Evolutionary conservation across 345 rosid species (phyloP), one percentile per base, ranked within the genome.

Genomic region (Salix brachista): DNA sequence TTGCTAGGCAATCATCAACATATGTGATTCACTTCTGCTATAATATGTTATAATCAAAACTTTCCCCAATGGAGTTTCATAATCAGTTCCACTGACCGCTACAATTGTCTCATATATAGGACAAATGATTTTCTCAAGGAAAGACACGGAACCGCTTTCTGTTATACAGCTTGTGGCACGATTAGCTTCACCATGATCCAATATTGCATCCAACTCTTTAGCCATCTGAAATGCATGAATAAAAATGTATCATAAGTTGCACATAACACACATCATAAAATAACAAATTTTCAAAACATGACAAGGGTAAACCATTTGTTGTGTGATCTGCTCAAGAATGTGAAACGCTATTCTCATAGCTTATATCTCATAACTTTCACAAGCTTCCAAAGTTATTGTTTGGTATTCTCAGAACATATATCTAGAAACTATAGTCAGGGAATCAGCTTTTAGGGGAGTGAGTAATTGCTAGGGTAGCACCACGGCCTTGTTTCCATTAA

Each of bases 101-200:
- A 71, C 86, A 81, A 96, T 80, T n/a, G 84, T 83, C 0, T 82
- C 72, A 80, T 96, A 96, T 66, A 96, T 89, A 56, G 98, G 99
- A 73, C 70, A 50, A 82, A 96, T 96, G 66, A 96, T 75, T 87
- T 86, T 79, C 73, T 90, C 90, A 78, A 93, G 97, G 86, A 86
- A 96, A 79, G 98, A 95, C 77, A 86, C 93, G 30, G 91, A 86
- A 79, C 91, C 94, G 77, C 65, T 66, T 69, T 83, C 94, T 69
- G 81, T 77, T 76, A 2, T 61, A 84, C 98, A 96, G 82, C 93
- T 96, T 54, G 73, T 32, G 80, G 99, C 89, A 78, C 13, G 83
- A 82, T 72, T 66, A 80, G 98, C 97, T 84, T 87, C 98, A 79
- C 88, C 91, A 84, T 88, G 99, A 83, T 96, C 99, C 86, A 96